Conservation (phyloP, 2,329 filamentous ascomycete species). For the Phaeosphaeria sp. region DNA sequence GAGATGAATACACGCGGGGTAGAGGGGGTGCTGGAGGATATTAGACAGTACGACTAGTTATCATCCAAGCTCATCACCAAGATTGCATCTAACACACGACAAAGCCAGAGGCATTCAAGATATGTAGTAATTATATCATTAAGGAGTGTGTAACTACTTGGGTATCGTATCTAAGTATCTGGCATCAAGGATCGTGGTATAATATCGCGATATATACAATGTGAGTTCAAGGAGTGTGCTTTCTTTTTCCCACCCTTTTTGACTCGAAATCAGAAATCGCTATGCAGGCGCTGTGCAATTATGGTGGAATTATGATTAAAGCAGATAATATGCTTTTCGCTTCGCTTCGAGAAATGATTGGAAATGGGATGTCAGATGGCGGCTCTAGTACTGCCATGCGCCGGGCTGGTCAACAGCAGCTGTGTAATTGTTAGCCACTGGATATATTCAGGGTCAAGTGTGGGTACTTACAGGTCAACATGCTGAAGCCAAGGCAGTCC, state of each 20-base stretch:
- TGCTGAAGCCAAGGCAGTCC: constrained; percentile 46
- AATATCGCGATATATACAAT: constrained; percentile 13
- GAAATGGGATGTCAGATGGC: constrained; percentile 6
- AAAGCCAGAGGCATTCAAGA: no score
- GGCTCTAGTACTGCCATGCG: constrained; percentile 47
- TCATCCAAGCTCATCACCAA: no score
- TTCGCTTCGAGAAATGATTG: not conserved
- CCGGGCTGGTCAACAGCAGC: constrained; percentile 30
- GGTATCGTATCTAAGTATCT: constrained; percentile 9
- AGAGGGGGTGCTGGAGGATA: not conserved
- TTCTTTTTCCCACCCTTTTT: not conserved
- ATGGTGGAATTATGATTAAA: constrained; percentile 12
- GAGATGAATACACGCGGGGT: no score
- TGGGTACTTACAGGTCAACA: constrained; percentile 36
- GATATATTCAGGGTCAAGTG: no score
- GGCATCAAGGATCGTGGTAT: not conserved
- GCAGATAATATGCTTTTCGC: constrained; percentile 4
- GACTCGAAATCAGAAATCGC: no score
- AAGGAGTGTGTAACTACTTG: constrained; percentile 20
- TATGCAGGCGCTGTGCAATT: not conserved
- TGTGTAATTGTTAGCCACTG: constrained; percentile 17
- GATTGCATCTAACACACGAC: no score
- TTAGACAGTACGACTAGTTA: no score
- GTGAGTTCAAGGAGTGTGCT: constrained; percentile 1
- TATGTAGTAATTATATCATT: constrained; percentile 4